Percentiles rank a stretch among this genome's conserved stretches.
phyloP scores from a whole-genome alignment of 192 early-diverging fungal genomes.

The Gonapodya prolifera region DNA sequence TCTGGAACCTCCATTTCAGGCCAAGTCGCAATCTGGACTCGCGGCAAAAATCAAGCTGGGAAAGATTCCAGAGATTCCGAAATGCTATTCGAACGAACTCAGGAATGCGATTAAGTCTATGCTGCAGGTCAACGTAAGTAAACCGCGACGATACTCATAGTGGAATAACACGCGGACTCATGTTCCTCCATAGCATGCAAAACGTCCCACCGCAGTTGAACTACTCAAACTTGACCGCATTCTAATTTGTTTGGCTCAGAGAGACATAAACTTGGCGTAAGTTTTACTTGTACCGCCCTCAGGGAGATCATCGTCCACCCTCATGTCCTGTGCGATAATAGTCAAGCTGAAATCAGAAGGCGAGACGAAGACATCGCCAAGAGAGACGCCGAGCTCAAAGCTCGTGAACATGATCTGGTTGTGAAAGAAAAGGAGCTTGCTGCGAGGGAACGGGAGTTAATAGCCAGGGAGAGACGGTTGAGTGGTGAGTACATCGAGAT shows the following conservation, averaged over 20 bases:
- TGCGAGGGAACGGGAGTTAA: background rate
- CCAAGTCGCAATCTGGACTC: conserved; percentile 41
- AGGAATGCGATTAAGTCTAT: conserved; percentile 20
- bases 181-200: conserved; percentile 16
- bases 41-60: conserved; percentile 47
- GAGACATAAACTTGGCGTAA: background rate
- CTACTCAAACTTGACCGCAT: conserved; percentile 21
- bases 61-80: conserved; percentile 36
- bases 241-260: background rate
- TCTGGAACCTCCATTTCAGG: conserved; percentile 58
- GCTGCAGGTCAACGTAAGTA: conserved; percentile 41
- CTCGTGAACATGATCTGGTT: background rate
- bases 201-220: conserved; percentile 24
- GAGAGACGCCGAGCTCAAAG: background rate
- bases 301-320: too few species aligned
- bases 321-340: too few species aligned
- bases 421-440: background rate
- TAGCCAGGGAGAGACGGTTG: background rate
- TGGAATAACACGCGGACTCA: background rate
- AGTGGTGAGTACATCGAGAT: too few species aligned
- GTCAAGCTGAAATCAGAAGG: background rate
- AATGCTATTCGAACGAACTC: conserved; percentile 25
- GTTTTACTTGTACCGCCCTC: too few species aligned
- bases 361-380: background rate
- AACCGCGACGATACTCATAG: background rate